Conservation (phyloP, 2,329 filamentous ascomycete species). For the Aphanocladium album region DNA sequence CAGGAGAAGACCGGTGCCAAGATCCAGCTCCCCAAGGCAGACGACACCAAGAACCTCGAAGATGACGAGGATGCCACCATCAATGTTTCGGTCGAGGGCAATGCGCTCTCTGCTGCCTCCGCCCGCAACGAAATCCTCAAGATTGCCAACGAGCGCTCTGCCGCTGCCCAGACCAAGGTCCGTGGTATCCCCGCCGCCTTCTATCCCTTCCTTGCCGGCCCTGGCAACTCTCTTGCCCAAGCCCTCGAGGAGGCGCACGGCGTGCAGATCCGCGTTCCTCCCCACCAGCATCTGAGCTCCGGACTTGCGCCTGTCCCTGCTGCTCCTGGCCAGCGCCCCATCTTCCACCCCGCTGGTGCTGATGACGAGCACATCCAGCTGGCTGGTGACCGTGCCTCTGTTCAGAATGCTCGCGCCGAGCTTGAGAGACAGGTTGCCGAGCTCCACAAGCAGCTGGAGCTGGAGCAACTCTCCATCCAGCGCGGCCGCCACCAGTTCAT, state of each 20-base stretch:
- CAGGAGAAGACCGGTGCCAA: conserved; percentile 85
- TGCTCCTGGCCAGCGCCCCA: conserved; percentile 57
- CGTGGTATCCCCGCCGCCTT: conserved; percentile 84
- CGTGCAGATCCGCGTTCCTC: conserved; percentile 76
- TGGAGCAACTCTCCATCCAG: conserved; percentile 77
- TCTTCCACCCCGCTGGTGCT: conserved; percentile 64
- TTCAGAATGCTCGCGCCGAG: conserved; percentile 71
- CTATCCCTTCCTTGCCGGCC: conserved; percentile 89
- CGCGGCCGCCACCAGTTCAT: conserved; percentile 92
- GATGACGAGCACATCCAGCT: conserved; percentile 75
- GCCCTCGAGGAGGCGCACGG: conserved; percentile 72
- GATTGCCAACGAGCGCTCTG: conserved; percentile 81
- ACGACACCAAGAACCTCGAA: conserved; percentile 51
- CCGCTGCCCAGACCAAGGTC: conserved; percentile 75
- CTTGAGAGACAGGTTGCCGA: conserved; percentile 76
- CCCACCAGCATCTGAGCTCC: conserved; percentile 70
- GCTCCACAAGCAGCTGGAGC: conserved; percentile 67
- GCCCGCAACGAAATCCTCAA: conserved; percentile 79
- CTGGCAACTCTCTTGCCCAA: conserved; percentile 62
- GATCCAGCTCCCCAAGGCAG: conserved; percentile 81
- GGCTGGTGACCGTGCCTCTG: conserved; percentile 76
- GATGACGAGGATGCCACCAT: conserved; percentile 75
- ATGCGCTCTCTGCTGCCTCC: conserved; percentile 79
- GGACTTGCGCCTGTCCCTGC: conserved; percentile 62
- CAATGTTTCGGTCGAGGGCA: conserved; percentile 84